Percentiles rank a stretch among this genome's conserved stretches.
These are phyloP conservation scores for Persicaria maculosa DNA, from an alignment of 148 eudicot species.

Conservation along the genomic window DNA sequence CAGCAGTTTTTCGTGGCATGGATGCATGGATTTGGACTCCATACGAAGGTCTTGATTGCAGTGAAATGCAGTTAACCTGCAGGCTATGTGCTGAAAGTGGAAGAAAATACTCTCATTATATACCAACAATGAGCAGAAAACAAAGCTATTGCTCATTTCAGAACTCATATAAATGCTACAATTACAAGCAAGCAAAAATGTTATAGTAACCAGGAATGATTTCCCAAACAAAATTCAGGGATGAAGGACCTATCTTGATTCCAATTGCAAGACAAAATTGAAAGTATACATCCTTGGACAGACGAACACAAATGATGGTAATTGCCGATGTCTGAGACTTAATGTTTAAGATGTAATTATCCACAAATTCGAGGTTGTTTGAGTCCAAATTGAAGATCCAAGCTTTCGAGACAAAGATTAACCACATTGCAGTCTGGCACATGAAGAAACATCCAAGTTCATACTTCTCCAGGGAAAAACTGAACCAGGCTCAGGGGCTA, in stretches of 20 bases:
- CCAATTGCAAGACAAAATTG: not conserved
- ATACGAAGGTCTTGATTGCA: slow-evolving; percentile 20
- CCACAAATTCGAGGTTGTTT: not conserved
- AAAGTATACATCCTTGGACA: not conserved
- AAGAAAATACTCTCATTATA: slow-evolving; percentile 2
- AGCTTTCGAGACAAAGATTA: too few relatives aligned
- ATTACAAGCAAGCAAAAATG: not conserved
- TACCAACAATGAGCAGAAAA: not conserved
- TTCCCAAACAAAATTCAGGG: too few relatives aligned
- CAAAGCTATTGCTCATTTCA: not conserved
- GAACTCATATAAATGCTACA: not conserved
- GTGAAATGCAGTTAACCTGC: slow-evolving; percentile 20
- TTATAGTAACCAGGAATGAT: too few relatives aligned
- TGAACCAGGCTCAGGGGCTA: too few relatives aligned
- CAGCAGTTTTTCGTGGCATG: slow-evolving; percentile 29
- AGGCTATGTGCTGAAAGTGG: slow-evolving; percentile 34
- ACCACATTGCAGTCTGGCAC: too few relatives aligned
- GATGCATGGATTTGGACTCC: slow-evolving; percentile 32
- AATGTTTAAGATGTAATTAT: not conserved
- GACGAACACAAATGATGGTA: not conserved
- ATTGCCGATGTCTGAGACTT: not conserved
- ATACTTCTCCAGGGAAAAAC: too few relatives aligned
- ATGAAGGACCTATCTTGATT: too few relatives aligned
- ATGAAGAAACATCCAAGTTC: too few relatives aligned
- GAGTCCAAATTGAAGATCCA: not conserved